Percentiles rank a stretch among this genome's conserved stretches.
Evolutionary conservation across 257 asterid species (phyloP).

Genomic region (Datura wrightii): DNA sequence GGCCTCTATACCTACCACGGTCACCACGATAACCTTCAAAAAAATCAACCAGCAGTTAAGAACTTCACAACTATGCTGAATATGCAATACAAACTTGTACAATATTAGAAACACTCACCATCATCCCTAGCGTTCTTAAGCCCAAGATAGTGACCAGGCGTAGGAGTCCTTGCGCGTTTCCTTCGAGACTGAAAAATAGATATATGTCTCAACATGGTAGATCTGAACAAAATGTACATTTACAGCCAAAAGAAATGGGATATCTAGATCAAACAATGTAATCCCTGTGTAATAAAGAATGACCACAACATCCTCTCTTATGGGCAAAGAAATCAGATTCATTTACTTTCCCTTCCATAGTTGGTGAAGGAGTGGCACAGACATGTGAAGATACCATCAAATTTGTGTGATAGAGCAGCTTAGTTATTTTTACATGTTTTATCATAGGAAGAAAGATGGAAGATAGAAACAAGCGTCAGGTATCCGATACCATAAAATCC

Average conservation of each 20-base stretch:
- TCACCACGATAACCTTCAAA: slow-evolving; percentile 63
- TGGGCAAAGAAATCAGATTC: slow-evolving; percentile 13
- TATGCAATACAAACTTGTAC: neutral
- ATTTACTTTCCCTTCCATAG: neutral
- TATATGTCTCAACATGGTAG: neutral
- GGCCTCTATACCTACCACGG: slow-evolving; percentile 76
- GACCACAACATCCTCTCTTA: neutral
- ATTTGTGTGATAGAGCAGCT: slow-evolving; percentile 4
- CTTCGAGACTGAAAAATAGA: slow-evolving; percentile 53
- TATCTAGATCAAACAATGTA: slow-evolving; percentile 6
- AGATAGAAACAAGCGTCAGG: slow-evolving; percentile 59
- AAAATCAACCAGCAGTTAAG: slow-evolving; percentile 35
- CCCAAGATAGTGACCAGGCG: slow-evolving; percentile 99
- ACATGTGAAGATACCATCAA: neutral
- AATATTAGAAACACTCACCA: slow-evolving; percentile 52
- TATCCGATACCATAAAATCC: slow-evolving; percentile 89
- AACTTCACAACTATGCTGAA: neutral
- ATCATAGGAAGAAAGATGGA: slow-evolving; percentile 32
- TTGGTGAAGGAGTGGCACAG: neutral
- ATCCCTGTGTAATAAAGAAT: slow-evolving; percentile 21
- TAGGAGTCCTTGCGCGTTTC: slow-evolving; percentile 68
- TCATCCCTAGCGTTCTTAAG: slow-evolving; percentile 84
- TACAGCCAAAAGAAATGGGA: neutral
- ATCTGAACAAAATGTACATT: neutral
- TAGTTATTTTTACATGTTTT: neutral